Evolutionary conservation across 2,329 filamentous ascomycete genomes (phyloP), one percentile per base, ranked within the genome.

Genomic region (Thelonectria blattea): DNA sequence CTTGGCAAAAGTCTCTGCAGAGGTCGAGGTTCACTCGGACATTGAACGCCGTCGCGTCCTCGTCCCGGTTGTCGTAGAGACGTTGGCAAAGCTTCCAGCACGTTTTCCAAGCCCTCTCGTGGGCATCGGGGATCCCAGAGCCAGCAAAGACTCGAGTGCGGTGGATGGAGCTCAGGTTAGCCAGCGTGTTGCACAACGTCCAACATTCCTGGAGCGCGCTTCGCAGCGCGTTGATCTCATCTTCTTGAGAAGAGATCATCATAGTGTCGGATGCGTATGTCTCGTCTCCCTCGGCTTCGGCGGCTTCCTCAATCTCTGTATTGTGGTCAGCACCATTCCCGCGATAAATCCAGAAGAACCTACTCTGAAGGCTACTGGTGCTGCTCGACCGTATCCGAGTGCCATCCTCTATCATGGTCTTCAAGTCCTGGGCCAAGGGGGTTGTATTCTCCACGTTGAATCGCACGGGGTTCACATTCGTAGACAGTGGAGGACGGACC

Each of bases 81-180:
- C 91, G 90, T 73, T 96, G 92, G 72, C 93, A 98, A 22, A 98
- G 80, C 68, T 90, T 91, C 94, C 93, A 98, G 77, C 93, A 98
- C 63, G 90, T 91, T 74, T 91, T 92, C 94, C 93, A 97, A 0
- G 93, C 93, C 68, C 90, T 89, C 73, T 96, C 92, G 72, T 96
- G 91, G 27, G 89, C 86, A 66, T 92, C 89, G 1, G 90, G 89
- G 11, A 87, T 89, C 12, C 88, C 88, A 1, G 90, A 88, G 68
- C 85, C 90, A 73, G 87, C 88, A 75, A 95, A 94, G 32, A 93
- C 88, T 18, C 91, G 85, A 67, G 92, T 86, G 27, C 92, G 87
- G 72, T 97, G 91, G 65, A 90, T 90, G 17, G 91, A 93, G 74
- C 92, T 96, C 17, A 97, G 82, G 65, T 86, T 91, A 20, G 92